These are phyloP conservation scores for Kodamaea alishanica DNA, from an alignment of 1,139 yeast species.

Conservation along the genomic window DNA sequence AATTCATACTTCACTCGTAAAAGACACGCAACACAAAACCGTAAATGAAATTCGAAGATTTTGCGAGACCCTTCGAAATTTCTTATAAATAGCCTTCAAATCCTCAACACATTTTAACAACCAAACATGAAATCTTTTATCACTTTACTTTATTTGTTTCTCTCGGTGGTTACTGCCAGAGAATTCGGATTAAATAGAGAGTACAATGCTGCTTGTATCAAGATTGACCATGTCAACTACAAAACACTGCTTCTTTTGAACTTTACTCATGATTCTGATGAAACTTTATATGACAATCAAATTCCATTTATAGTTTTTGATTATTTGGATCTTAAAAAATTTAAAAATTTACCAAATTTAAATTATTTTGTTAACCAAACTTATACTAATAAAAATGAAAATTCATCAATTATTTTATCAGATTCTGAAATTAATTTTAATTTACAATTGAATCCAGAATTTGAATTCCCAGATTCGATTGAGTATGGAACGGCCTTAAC, in stretches of 20 bases:
- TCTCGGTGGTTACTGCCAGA: slow-evolving; percentile 4
- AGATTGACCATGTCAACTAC: slow-evolving; percentile 7
- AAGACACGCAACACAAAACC: no score
- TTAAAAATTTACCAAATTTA: slow-evolving; percentile 12
- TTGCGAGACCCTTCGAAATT: no score
- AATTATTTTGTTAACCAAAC: slow-evolving; percentile 11
- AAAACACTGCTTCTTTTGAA: slow-evolving; percentile 9
- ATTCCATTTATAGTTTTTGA: slow-evolving; percentile 14
- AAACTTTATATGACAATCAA: slow-evolving; percentile 5
- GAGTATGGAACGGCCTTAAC: neutral
- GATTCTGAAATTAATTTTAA: slow-evolving; percentile 8
- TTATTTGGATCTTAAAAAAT: slow-evolving; percentile 12
- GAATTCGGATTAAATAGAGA: slow-evolving; percentile 10
- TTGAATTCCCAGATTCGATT: neutral
- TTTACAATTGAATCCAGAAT: slow-evolving; percentile 1
- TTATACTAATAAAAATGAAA: slow-evolving; percentile 7
- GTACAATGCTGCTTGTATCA: slow-evolving; percentile 14
- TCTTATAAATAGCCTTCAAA: no score
- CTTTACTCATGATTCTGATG: slow-evolving; percentile 3
- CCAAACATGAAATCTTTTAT: slow-evolving; percentile 4
- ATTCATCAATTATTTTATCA: slow-evolving; percentile 5
- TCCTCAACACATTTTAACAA: no score
- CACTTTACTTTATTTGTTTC: slow-evolving; percentile 1
- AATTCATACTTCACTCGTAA: no score
- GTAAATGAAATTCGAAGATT: no score